These are phyloP conservation scores for Daldinia vernicosa DNA, from an alignment of 495 filamentous ascomycete species.

Conservation along the genomic window DNA sequence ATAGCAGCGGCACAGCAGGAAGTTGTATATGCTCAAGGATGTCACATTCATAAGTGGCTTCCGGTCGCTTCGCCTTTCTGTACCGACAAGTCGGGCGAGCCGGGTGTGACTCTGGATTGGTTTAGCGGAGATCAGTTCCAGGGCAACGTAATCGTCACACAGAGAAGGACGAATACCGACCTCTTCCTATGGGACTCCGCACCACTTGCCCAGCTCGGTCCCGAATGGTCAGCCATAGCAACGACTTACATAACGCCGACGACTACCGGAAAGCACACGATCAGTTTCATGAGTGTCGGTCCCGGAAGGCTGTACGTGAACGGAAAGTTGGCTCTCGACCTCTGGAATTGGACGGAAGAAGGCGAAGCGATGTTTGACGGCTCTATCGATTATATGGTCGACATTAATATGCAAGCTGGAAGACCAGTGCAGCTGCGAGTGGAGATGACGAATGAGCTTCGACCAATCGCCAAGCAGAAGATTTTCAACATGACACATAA, in stretches of 20 bases:
- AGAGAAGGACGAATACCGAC: constrained; percentile 67
- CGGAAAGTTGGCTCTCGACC: constrained; percentile 75
- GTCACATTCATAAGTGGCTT: constrained; percentile 71
- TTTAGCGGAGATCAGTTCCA: constrained; percentile 69
- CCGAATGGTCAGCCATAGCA: constrained; percentile 67
- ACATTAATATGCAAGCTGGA: constrained; percentile 60
- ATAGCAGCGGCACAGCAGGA: constrained; percentile 54
- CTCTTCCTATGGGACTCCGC: constrained; percentile 76
- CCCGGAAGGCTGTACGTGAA: constrained; percentile 75
- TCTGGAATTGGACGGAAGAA: constrained; percentile 73
- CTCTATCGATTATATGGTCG: constrained; percentile 63
- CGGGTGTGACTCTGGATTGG: constrained; percentile 70
- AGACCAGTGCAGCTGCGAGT: constrained; percentile 60
- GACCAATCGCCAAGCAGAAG: constrained; percentile 61
- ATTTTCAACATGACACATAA: constrained; percentile 62
- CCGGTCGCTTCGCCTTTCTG: constrained; percentile 68
- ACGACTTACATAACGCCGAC: constrained; percentile 64
- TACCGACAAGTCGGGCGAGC: constrained; percentile 62
- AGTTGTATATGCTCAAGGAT: constrained; percentile 62
- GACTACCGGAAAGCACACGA: constrained; percentile 70
- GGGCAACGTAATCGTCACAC: constrained; percentile 61
- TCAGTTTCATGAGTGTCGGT: constrained; percentile 80
- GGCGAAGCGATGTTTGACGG: constrained; percentile 71
- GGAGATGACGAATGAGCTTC: constrained; percentile 70
- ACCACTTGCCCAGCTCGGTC: constrained; percentile 64